Base-by-base conservation (phyloP, 2,329 filamentous ascomycete species). In the Colletotrichum viniferum region DNA sequence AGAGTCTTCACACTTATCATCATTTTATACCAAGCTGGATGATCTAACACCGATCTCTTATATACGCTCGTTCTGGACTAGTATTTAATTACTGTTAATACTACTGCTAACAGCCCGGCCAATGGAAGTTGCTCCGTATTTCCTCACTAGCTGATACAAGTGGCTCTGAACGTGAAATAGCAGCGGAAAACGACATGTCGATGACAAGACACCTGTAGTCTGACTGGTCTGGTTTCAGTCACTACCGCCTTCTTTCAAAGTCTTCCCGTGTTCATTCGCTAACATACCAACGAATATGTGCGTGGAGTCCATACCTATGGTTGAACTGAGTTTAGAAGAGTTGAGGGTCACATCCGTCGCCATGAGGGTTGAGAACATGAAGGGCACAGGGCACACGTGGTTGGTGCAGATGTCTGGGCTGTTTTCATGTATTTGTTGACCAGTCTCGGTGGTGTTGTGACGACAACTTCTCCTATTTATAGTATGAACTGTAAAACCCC, bases 181-280 rank as follows among this genome's bases (percentile, higher is more conserved):
- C 43, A 48, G 18, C n/a, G n/a, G 43, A 0, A 13, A 48, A 48
- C 2, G 1, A 4, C 9, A 12, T 3, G 43, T 1, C 3, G n/a
- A 48, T 13, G 10, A 48, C 5, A 1, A 48, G 3, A 1, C 9
- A 21, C n/a, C 3, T 7, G 43, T 21, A 10, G 10, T 48, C n/a
- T 2, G 0, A 12, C n/a, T 10, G 5, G 2, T 12, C 43, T 13
- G n/a, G 5, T 3, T 1, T 9, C 43, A 48, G 18, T 21, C 13
- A 3, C 5, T 4, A 21, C 5, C n/a, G 43, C n/a, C 43, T 21
- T 7, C 43, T 7, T 21, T 21, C n/a, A 21, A n/a, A 12, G 18
- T 21, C 10, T 48, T 12, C 5, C 10, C 43, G 6, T n/a, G 10
- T 21, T 48, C 7, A 4, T 48, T 43, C 10, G 10, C 43, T 1